Evolutionary conservation across 2,329 filamentous ascomycete genomes (phyloP).

Genomic region (Diaporthe sp.): DNA sequence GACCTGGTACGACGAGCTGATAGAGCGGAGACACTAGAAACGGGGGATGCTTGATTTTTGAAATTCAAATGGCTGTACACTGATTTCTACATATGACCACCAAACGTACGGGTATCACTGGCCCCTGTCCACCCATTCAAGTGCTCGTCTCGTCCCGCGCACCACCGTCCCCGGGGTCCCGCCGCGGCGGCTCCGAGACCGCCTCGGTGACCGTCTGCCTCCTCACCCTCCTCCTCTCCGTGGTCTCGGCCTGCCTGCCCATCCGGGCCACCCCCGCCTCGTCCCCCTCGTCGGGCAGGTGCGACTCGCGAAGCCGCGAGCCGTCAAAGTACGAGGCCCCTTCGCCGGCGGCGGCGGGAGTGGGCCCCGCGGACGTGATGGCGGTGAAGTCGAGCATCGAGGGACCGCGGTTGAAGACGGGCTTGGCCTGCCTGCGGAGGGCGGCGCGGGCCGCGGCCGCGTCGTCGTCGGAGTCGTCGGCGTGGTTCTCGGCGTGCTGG

Average conservation of each 20-base stretch:
- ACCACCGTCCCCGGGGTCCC: too few species aligned
- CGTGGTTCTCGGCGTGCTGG: conserved; percentile 28
- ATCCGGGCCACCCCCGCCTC: not conserved
- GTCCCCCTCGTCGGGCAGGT: conserved; percentile 34
- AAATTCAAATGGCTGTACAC: not conserved
- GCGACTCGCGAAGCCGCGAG: conserved; percentile 33
- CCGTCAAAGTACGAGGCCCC: conserved; percentile 22
- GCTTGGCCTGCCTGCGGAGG: conserved; percentile 23
- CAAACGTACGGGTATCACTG: not conserved
- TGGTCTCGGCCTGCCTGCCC: not conserved
- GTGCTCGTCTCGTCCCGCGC: too few species aligned
- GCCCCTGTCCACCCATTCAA: not conserved
- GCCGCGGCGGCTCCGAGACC: conserved; percentile 10
- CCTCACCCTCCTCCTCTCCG: not conserved
- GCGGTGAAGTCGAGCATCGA: conserved; percentile 39
- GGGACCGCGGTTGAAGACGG: conserved; percentile 34
- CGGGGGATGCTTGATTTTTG: too few species aligned
- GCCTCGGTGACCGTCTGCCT: conserved; percentile 19
- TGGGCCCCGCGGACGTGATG: conserved; percentile 33
- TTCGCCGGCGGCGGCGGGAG: conserved; percentile 31
- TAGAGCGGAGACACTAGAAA: too few species aligned
- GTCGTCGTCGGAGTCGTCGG: not conserved
- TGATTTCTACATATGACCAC: not conserved
- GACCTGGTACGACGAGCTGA: too few species aligned
- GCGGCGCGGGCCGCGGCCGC: too few species aligned